These are phyloP conservation scores for Leonotis leonurus DNA, from an alignment of 257 asterid genomes.

Conservation along the genomic window DNA sequence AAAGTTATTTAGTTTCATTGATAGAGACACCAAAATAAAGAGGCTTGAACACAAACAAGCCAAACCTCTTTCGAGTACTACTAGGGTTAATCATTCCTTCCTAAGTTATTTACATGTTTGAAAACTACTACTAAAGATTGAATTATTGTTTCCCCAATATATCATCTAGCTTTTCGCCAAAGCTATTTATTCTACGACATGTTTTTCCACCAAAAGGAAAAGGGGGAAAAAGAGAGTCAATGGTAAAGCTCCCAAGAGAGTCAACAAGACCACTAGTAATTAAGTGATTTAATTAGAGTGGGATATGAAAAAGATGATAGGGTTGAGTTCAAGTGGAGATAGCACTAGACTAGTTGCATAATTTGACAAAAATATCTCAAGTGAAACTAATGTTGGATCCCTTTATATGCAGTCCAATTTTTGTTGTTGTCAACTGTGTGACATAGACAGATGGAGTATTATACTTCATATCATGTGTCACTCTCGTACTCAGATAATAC, in stretches of 20 bases:
- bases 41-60: slow-evolving; percentile 24
- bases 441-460: no score
- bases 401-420: slow-evolving; percentile 12
- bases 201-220: slow-evolving; percentile 27
- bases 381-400: slow-evolving; percentile 20
- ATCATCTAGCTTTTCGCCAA: slow-evolving; percentile 45
- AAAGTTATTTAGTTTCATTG: slow-evolving; percentile 55
- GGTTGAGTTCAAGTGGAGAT: slow-evolving; percentile 34
- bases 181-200: slow-evolving; percentile 46
- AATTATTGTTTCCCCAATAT: slow-evolving; percentile 41
- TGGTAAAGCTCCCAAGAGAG: slow-evolving; percentile 37
- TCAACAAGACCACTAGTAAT: slow-evolving; percentile 29
- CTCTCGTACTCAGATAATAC: no score
- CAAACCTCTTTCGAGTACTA: not conserved
- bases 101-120: not conserved
- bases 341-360: slow-evolving; percentile 33
- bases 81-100: slow-evolving; percentile 24
- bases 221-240: slow-evolving; percentile 37
- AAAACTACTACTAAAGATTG: slow-evolving; percentile 11
- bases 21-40: slow-evolving; percentile 41
- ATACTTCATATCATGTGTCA: no score
- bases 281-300: not conserved
- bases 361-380: slow-evolving; percentile 28
- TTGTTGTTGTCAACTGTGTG: no score
- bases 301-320: not conserved